Evolutionary conservation across 2,329 filamentous ascomycete genomes (phyloP), one percentile per base, ranked within the genome.

Genomic region (Cercospora brassicicola): DNA sequence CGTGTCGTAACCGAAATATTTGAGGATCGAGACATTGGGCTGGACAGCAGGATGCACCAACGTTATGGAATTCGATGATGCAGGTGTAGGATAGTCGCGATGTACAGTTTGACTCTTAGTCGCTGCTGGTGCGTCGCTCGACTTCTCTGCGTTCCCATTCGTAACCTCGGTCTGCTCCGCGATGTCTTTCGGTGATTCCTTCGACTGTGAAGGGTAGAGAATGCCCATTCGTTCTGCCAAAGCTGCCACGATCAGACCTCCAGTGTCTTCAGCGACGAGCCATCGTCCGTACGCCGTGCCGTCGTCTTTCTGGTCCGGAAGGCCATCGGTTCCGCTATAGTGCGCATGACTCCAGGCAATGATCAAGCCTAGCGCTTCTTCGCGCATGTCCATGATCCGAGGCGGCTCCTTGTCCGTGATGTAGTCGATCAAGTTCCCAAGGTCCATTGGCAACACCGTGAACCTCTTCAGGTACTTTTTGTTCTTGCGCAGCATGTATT

Each of bases 391-490:
- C 83, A 98, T 83, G 31, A 96, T 91, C 78, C 91, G 93, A 68
- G 84, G 82, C 0, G 92, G 85, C 73, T 98, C 94, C 75, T 91
- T 92, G 74, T 96, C 92, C 66, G 90, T 85, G 60, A 97, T 81
- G 83, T 91, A 96, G 73, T 93, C 87, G 20, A 89, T 88, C 69
- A 98, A 83, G 71, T 88, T 85, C 0, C 89, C 85, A 13, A 96
- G 88, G 76, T 97, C 93, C 73, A 98, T 82, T 0, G 94, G 94
- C 62, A 96, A 79, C 1, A 95, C 88, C 0, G 91, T 92, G 76
- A 99, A 98, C 11, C 93, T 86, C 75, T 91, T 90, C 71, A 98
- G 86, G 78, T 96, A 98, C 81, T 99, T 99, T 78, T 90, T 94
- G 71, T 92, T 91, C 82, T 99, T 99, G 56, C 96, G 85, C 18